Conservation (phyloP, 345 rosid species). For the Linum lewisii region DNA sequence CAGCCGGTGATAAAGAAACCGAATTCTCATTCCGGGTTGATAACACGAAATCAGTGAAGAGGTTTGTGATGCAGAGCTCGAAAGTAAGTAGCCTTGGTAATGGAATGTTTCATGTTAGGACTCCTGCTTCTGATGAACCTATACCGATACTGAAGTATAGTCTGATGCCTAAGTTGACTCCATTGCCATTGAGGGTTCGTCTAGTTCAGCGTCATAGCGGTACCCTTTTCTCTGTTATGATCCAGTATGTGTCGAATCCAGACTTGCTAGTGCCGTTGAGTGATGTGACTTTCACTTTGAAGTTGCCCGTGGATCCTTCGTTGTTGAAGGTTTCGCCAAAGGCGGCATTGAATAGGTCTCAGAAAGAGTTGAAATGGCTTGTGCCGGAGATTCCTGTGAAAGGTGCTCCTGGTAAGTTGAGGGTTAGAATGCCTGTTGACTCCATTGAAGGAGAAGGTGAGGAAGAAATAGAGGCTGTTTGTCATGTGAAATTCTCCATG, state of each 20-base stretch:
- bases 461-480: slow-evolving; percentile 65
- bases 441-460: slow-evolving; percentile 44
- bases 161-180: slow-evolving; percentile 69
- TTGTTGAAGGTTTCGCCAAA: slow-evolving; percentile 91
- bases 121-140: slow-evolving; percentile 83
- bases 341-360: slow-evolving; percentile 74
- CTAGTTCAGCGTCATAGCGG: slow-evolving; percentile 77
- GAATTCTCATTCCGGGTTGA: slow-evolving; percentile 89
- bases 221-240: slow-evolving; percentile 91
- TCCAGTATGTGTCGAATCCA: slow-evolving; percentile 84
- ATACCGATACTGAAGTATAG: slow-evolving; percentile 86
- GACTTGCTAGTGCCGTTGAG: slow-evolving; percentile 57
- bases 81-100: slow-evolving; percentile 72
- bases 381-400: slow-evolving; percentile 69
- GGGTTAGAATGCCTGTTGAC: slow-evolving; percentile 87
- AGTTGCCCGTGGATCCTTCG: slow-evolving; percentile 90
- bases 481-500: slow-evolving; percentile 66
- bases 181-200: slow-evolving; percentile 84
- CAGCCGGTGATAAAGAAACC: slow-evolving; percentile 66
- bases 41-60: slow-evolving; percentile 58
- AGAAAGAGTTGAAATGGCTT: slow-evolving; percentile 85
- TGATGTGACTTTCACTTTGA: slow-evolving; percentile 68
- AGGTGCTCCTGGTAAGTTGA: slow-evolving; percentile 65
- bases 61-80: slow-evolving; percentile 68
- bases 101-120: slow-evolving; percentile 88